Conservation (phyloP, 306 rosid genomes). For the Quercus robur region DNA sequence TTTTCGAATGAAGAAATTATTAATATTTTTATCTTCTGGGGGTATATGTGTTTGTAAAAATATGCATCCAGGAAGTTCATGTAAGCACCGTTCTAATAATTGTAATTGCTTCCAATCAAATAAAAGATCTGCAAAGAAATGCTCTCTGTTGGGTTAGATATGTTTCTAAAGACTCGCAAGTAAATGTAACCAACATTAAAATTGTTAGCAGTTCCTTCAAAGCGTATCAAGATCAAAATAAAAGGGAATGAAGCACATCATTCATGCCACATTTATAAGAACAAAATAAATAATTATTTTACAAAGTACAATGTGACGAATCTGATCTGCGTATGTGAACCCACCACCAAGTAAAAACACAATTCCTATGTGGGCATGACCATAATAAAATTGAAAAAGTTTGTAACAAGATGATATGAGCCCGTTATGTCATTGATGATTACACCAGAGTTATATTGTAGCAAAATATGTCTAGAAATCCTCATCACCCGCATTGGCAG, state of each 20-base stretch:
- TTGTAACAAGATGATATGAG: background rate
- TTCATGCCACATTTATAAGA: background rate
- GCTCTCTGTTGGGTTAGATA: too few species aligned
- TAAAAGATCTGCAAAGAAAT: too few species aligned
- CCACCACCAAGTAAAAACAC: background rate
- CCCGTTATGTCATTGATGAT: background rate
- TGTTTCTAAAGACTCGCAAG: too few species aligned
- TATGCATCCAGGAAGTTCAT: too few species aligned
- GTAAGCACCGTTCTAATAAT: too few species aligned
- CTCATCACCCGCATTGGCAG: conserved; percentile 52
- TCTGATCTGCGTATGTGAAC: background rate
- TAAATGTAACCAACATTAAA: too few species aligned
- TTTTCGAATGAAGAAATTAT: too few species aligned
- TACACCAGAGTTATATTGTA: background rate
- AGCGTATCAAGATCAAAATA: too few species aligned
- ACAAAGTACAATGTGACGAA: background rate
- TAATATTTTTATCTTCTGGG: too few species aligned
- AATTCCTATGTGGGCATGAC: background rate
- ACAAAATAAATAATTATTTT: background rate
- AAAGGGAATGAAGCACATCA: background rate
- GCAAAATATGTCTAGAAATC: conserved; percentile 6
- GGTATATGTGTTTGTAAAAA: too few species aligned
- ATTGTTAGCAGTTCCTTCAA: too few species aligned
- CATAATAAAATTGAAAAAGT: background rate
- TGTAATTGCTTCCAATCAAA: too few species aligned